Evolutionary conservation across 2,329 filamentous ascomycete genomes (phyloP), one percentile per base, ranked within the genome.

Genomic region (Dothidotthia symphoricarpi): DNA sequence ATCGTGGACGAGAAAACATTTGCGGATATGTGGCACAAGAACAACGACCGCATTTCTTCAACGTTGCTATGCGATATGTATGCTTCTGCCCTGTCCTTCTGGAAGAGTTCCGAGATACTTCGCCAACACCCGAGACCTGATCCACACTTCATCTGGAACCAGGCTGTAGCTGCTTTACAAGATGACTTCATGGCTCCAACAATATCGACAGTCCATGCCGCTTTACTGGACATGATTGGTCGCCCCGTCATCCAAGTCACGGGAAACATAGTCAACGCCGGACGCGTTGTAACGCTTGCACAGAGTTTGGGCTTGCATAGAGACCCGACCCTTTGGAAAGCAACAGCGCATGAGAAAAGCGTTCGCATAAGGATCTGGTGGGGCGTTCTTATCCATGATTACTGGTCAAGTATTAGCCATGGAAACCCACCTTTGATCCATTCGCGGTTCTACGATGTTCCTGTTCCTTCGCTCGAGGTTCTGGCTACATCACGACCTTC

Each of bases 401-500:
- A 53, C 12, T 53, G 47, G 47, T 55, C 51, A n/a, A 55, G 51
- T 17, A 40, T 55, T 7, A 35, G 51, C 6, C 49, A 55, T 16
- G 51, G 51, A 1, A 55, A 38, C n/a, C 51, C 51, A 9, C 48
- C 49, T 3, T 48, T 34, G 4, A 45, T 49, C 27, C 49, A 46
- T 24, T 32, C 47, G 3, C 33, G 30, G 2, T 49, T 43, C 26
- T 49, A 47, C 24, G 49, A 55, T 28, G 45, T 51, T 2, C 49
- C 47, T 1, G 8, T 51, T 2, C 45, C 47, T 11, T 26, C 30
- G 1, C 17, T 34, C 13, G 27, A 32, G 4, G 32, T 36, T 8
- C 22, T 34, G 1, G 14, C 27, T 11, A 32, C 13, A 3, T 22
- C 33, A 9, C 17, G 22, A n/a, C 24, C 30, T 16, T 24, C 34